Evolutionary conservation across 805 yeast genomes (phyloP), one percentile per base, ranked within the genome.

Genomic region (Scheffersomyces coipomensis): DNA sequence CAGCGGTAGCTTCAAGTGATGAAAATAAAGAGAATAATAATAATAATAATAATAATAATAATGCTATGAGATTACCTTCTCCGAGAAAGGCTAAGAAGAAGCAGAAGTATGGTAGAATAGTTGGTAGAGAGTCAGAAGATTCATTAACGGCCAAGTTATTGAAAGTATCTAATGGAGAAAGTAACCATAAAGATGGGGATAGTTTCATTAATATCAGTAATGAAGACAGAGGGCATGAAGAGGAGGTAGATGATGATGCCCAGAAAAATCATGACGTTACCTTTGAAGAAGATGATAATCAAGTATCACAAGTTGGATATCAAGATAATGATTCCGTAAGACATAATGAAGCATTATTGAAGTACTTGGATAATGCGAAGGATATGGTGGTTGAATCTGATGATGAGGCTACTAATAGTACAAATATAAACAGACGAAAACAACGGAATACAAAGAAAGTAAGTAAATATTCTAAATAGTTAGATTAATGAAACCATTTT

Each of bases 71-170:
- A 39, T 53, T 78, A 12, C 82, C 83, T 4, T 79, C 84, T 3
- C 84, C 84, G 4, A 63, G 73, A 17, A 73, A 75, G 42, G 62
- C 60, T 9, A 67, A 68, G 35, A 57, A 71, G 34, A 68, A 64
- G 31, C 62, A 53, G 34, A 68, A 60, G 38, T 74, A 73, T 55
- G 79, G 81, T 2, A 61, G 43, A 34, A 21, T 46, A 10, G 44
- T 30, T 2, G 47, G 47, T 10, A 25, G 42, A 24, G 35, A 24
- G 3, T 38, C 46, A 6, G 45, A 45, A 11, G 41, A 42, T 29
- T 42, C 52, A 2, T 29, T 44, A 1, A 39, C 42, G 7, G 36
- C 9, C 3, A 46, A 42, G 35, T 29, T 48, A 15, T 23, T 35
- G 8, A 27, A 42, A 29, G 29, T 27, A 1, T 22, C 4, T 8